phyloP scores from a whole-genome alignment of 2,329 filamentous ascomycete genomes.

The Fusarium veterinarium region DNA sequence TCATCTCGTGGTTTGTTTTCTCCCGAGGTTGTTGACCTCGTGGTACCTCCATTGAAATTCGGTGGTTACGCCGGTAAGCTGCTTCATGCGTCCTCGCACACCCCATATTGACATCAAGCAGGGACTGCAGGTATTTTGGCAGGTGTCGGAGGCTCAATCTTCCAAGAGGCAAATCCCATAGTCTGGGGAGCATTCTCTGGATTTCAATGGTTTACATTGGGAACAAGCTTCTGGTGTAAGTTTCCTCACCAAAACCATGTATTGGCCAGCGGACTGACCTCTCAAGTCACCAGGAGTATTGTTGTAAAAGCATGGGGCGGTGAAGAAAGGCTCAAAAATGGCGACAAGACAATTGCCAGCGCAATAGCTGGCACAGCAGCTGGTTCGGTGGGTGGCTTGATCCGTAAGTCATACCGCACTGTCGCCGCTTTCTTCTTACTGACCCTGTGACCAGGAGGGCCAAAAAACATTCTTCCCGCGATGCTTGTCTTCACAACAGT shows the following conservation, averaged over 20 bases:
- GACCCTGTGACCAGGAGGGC: constrained; percentile 56
- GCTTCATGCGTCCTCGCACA: neutral
- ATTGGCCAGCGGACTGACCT: constrained; percentile 15
- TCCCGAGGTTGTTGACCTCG: constrained; percentile 57
- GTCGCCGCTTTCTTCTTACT: constrained; percentile 12
- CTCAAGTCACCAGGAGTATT: constrained; percentile 60
- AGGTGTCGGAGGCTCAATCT: constrained; percentile 77
- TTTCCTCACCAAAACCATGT: constrained; percentile 3
- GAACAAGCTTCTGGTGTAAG: constrained; percentile 80
- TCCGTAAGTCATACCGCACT: constrained; percentile 56
- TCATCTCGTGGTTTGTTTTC: constrained; percentile 53
- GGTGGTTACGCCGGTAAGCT: constrained; percentile 68
- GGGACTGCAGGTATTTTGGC: constrained; percentile 71
- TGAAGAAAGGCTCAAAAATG: constrained; percentile 63
- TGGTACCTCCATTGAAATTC: constrained; percentile 66
- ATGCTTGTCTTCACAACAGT: constrained; percentile 60
- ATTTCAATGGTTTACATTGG: constrained; percentile 84
- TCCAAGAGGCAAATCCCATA: constrained; percentile 73
- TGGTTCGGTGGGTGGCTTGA: constrained; percentile 67
- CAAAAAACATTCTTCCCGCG: constrained; percentile 64
- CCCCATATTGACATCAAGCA: constrained; percentile 48
- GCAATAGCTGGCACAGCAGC: constrained; percentile 77
- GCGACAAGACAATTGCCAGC: constrained; percentile 74
- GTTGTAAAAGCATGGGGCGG: constrained; percentile 61
- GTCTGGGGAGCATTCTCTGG: constrained; percentile 79